These are phyloP conservation scores for Ascosphaera apis DNA, from an alignment of 2,329 filamentous ascomycete genomes.

Conservation along the genomic window DNA sequence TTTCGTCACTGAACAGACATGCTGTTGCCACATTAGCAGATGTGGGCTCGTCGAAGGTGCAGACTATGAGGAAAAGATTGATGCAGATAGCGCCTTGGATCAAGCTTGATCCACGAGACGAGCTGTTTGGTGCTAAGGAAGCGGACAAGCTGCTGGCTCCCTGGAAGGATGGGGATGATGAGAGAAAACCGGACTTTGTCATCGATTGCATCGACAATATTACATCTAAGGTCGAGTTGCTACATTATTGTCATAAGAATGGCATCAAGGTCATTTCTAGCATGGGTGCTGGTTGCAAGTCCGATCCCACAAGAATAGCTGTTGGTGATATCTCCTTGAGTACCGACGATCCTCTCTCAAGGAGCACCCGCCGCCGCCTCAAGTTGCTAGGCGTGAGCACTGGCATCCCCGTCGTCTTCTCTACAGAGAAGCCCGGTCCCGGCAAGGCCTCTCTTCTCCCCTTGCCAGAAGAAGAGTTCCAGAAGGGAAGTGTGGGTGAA, in stretches of 20 bases:
- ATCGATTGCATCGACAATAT: conserved; percentile 98
- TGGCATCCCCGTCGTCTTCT: conserved; percentile 82
- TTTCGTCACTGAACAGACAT: conserved; percentile 88
- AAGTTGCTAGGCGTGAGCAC: conserved; percentile 54
- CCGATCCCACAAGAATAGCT: conserved; percentile 57
- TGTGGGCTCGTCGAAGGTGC: conserved; percentile 79
- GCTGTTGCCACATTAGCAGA: conserved; percentile 84
- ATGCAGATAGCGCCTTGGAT: conserved; percentile 84
- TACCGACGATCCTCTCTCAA: conserved; percentile 70
- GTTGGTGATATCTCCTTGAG: conserved; percentile 79
- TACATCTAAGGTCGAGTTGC: conserved; percentile 74
- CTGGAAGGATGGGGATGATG: conserved; percentile 28
- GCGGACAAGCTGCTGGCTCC: conserved; percentile 44
- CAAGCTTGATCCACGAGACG: conserved; percentile 61
- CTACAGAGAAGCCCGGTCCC: conserved; percentile 67
- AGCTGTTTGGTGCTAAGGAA: conserved; percentile 50
- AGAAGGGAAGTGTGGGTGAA: conserved; percentile 66
- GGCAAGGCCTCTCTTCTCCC: conserved; percentile 82
- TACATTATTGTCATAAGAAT: conserved; percentile 67
- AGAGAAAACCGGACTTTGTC: conserved; percentile 52
- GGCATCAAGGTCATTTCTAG: conserved; percentile 67
- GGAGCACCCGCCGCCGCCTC: conserved; percentile 57
- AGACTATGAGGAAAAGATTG: conserved; percentile 55
- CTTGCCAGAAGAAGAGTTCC: conserved; percentile 65
- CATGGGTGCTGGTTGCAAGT: conserved; percentile 94